These are phyloP conservation scores for Gliomastix tumulicola DNA, from an alignment of 2,329 filamentous ascomycete species.

Conservation along the genomic window DNA sequence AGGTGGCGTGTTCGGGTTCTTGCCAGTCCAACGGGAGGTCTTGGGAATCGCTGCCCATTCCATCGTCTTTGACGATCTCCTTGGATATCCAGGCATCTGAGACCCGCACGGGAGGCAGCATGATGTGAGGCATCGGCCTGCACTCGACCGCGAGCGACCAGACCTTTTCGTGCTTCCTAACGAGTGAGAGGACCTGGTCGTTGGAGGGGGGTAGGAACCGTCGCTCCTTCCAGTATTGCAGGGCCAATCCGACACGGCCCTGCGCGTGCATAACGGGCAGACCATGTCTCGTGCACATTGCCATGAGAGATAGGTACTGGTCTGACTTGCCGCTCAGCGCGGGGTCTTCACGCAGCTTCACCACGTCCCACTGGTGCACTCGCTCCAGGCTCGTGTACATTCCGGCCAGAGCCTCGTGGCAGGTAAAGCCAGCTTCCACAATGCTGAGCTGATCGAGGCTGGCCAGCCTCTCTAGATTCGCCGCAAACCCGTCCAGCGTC, in stretches of 20 bases:
- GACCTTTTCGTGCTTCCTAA: conserved; percentile 37
- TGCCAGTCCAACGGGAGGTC: conserved; percentile 59
- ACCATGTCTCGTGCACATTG: conserved; percentile 65
- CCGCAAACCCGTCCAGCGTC: conserved; percentile 61
- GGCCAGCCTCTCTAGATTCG: conserved; percentile 64
- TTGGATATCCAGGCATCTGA: conserved; percentile 70
- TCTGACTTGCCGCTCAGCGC: conserved; percentile 36
- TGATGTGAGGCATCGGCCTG: conserved; percentile 34
- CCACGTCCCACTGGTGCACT: conserved; percentile 65
- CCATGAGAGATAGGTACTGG: conserved; percentile 44
- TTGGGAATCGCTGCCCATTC: conserved; percentile 29
- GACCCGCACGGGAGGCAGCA: conserved; percentile 57
- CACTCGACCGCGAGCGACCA: conserved; percentile 68
- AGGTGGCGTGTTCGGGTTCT: conserved; percentile 59
- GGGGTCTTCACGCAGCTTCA: conserved; percentile 44
- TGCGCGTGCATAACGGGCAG: conserved; percentile 64
- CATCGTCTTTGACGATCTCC: conserved; percentile 51
- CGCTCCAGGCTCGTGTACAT: conserved; percentile 63
- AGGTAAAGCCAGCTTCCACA: conserved; percentile 56
- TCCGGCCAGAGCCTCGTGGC: conserved; percentile 70
- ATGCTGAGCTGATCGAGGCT: conserved; percentile 66
- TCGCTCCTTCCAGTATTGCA: conserved; percentile 73
- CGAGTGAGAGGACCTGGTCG: conserved; percentile 26
- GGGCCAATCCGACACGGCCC: conserved; percentile 57
- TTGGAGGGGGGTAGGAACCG: conserved; percentile 35